These are phyloP conservation scores for Ambrosia trifida DNA, from an alignment of 129 eudicot genomes.

Conservation along the genomic window DNA sequence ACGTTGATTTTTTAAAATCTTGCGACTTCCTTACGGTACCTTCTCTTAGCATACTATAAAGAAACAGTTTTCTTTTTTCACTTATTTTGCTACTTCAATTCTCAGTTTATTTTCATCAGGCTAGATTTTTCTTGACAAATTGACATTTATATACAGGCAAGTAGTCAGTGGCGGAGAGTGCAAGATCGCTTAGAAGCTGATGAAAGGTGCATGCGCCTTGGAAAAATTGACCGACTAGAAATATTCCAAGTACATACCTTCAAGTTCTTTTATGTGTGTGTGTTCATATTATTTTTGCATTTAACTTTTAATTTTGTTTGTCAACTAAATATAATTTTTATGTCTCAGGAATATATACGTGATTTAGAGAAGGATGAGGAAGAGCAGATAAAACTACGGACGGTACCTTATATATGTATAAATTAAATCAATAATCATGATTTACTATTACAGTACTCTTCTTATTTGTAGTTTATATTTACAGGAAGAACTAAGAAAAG, in stretches of 20 bases:
- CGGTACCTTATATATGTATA: slow-evolving; percentile 39
- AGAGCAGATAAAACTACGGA: slow-evolving; percentile 75
- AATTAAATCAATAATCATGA: neutral
- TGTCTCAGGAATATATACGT: slow-evolving; percentile 76
- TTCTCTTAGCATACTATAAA: neutral
- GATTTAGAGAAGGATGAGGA: slow-evolving; percentile 92
- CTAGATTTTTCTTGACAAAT: slow-evolving; percentile 14
- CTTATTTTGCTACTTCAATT: neutral
- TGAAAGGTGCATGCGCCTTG: slow-evolving; percentile 90
- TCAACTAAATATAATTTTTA: slow-evolving; percentile 20
- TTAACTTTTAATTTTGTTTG: neutral
- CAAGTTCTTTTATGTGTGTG: neutral
- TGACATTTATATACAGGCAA: slow-evolving; percentile 54
- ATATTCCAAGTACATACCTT: slow-evolving; percentile 66
- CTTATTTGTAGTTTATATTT: slow-evolving; percentile 22
- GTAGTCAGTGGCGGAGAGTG: slow-evolving; percentile 98
- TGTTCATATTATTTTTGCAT: neutral
- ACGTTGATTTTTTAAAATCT: slow-evolving; percentile 76
- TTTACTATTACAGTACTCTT: slow-evolving; percentile 1
- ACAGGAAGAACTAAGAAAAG: slow-evolving; percentile 86
- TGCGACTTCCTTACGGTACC: slow-evolving; percentile 85
- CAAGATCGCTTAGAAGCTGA: slow-evolving; percentile 93
- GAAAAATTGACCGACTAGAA: slow-evolving; percentile 82
- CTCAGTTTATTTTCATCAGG: slow-evolving; percentile 2
- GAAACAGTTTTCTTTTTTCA: slow-evolving; percentile 5